Percentiles rank a stretch among this genome's conserved stretches.
phyloP scores from a whole-genome alignment of 352 stramenopile genomes.

The Pythium aquatile region DNA sequence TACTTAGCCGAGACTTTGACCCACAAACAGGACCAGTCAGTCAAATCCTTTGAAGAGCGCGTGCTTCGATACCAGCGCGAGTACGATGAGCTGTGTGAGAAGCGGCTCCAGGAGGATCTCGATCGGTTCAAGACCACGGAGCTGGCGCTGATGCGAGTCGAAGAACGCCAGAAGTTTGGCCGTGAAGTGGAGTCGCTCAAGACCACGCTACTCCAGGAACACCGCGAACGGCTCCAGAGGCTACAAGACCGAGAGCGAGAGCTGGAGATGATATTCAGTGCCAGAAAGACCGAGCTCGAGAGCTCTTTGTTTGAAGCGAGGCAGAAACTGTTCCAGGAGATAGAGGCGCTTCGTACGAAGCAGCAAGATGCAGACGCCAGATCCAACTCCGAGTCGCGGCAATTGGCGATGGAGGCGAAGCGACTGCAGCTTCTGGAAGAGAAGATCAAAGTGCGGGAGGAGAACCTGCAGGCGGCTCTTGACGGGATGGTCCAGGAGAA shows the following conservation, averaged over 20 bases:
- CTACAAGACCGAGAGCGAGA: conserved; percentile 59
- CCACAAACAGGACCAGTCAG: conserved; percentile 34
- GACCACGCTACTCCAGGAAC: conserved; percentile 43
- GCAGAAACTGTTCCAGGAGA: conserved; percentile 62
- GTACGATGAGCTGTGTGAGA: conserved; percentile 59
- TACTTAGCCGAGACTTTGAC: conserved; percentile 47
- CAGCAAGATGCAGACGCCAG: conserved; percentile 51
- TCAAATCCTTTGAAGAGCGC: conserved; percentile 51
- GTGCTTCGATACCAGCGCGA: conserved; percentile 70
- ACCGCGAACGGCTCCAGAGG: conserved; percentile 40
- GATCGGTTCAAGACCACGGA: conserved; percentile 55
- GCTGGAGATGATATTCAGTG: conserved; percentile 56
- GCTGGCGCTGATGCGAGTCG: conserved; percentile 50
- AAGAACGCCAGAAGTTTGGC: conserved; percentile 56
- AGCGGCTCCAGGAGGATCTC: conserved; percentile 51
- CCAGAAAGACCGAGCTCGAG: conserved; percentile 51
- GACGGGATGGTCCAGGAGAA: conserved; percentile 45
- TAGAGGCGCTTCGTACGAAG: conserved; percentile 56
- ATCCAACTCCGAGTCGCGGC: conserved; percentile 41
- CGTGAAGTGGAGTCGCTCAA: conserved; percentile 49
- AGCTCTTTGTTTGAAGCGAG: conserved; percentile 62
- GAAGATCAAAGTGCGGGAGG: conserved; percentile 42
- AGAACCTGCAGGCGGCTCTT: conserved; percentile 42
- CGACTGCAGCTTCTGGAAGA: conserved; percentile 49
- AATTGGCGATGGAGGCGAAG: conserved; percentile 46